Base-by-base conservation (phyloP, 768 basidiomycete species). In the Mrakia blollopis region DNA sequence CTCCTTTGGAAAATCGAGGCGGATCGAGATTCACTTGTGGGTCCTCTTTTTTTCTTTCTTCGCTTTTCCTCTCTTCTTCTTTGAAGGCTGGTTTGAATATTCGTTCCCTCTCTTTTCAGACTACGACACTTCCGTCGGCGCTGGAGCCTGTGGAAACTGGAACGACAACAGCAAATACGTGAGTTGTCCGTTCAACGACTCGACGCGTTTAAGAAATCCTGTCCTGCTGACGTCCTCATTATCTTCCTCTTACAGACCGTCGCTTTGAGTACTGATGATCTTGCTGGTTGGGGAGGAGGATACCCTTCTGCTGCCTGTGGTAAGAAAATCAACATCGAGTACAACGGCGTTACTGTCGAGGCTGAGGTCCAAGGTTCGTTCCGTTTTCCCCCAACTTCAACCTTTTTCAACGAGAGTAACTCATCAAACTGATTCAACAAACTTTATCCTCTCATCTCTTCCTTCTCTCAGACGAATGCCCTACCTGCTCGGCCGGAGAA, bases 51-150 rank as follows among this genome's bases (percentile, higher is more conserved):
- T 28, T 0, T 37, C 50, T 28, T 0, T 37, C 50, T 2, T 28
- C 18, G 23, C 50, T 72, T 7, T 47, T 32, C n/a, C 9, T 44
- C 39, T 21, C 32, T n/a, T 18, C 44, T 25, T 7, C 30, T 18
- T 72, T 32, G 32, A 16, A 13, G 44, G 7, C 44, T 65, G 35
- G 60, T 1, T 11, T 25, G 1, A 18, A 50, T 2, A 23, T 0
- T 37, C 23, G 7, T 72, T 60, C 28, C 1, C 5, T 50, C 23
- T 18, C 10, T 30, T 8, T 37, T 54, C 32, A 57, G 54, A 50
- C 54, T 57, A 61, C 52, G 72, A 72, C 39, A 72, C 72, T 18
- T 72, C 72, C 30, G 72, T 72, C 72, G 72, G 72, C 5, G 44
- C 39, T 30, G 72, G 72, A 54, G 72, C 72, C 7, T 72, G 72